These are phyloP conservation scores for Malassezia pachydermatis DNA, from an alignment of 1,284 basidiomycete genomes.

Conservation along the genomic window DNA sequence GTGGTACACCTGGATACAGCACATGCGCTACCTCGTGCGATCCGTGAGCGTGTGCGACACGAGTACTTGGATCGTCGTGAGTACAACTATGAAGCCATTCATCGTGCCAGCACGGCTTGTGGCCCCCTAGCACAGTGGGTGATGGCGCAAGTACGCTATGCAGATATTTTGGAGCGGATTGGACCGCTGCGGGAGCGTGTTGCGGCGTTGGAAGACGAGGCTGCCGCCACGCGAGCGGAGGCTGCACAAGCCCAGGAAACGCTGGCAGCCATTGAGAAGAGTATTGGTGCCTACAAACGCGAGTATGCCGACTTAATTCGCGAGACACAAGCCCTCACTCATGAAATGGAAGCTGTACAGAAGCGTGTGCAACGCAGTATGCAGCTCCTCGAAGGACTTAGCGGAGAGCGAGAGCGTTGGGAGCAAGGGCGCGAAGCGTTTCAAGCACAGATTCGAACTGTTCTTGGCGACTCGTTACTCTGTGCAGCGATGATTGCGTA, in stretches of 20 bases:
- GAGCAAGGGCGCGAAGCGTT: slow-evolving; percentile 89
- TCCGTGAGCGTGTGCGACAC: slow-evolving; percentile 84
- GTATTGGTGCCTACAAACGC: slow-evolving; percentile 88
- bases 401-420: slow-evolving; percentile 90
- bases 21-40: slow-evolving; percentile 72
- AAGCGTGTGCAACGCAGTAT: slow-evolving; percentile 94
- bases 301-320: slow-evolving; percentile 96
- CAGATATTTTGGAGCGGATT: slow-evolving; percentile 93
- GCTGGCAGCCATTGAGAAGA: slow-evolving; percentile 82
- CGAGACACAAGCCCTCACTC: slow-evolving; percentile 92
- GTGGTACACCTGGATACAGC: slow-evolving; percentile 96
- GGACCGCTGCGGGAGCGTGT: slow-evolving; percentile 94
- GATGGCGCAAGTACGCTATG: slow-evolving; percentile 91
- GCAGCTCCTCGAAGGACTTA: slow-evolving; percentile 84
- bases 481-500: slow-evolving; percentile 96
- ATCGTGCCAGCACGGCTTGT: slow-evolving; percentile 91
- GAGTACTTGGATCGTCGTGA: slow-evolving; percentile 84
- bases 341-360: slow-evolving; percentile 95
- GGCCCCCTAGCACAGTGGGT: slow-evolving; percentile 98
- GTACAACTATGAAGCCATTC: slow-evolving; percentile 90
- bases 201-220: slow-evolving; percentile 78
- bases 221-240: slow-evolving; percentile 83
- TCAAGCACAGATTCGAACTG: slow-evolving; percentile 96
- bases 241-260: slow-evolving; percentile 79
- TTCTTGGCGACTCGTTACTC: slow-evolving; percentile 89